These are phyloP conservation scores for Dactylorhiza incarnata DNA, from an alignment of 106 monocot species.

Conservation along the genomic window DNA sequence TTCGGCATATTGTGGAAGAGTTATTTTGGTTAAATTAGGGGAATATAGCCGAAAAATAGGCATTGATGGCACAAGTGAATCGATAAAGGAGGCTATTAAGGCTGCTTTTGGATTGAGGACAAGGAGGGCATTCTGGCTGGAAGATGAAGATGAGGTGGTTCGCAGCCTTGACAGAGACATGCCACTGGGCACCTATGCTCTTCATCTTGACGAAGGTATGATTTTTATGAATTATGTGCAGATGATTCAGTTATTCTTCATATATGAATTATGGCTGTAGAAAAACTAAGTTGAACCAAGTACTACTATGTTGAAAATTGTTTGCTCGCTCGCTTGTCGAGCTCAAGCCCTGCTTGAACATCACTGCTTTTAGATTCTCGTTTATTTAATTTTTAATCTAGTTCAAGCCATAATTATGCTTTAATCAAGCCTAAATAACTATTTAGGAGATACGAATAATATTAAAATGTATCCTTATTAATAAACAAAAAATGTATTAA, in stretches of 20 bases:
- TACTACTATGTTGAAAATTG: no score
- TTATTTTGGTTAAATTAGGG: conserved; percentile 76
- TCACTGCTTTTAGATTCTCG: no score
- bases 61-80: conserved; percentile 73
- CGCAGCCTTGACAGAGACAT: conserved; percentile 77
- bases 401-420: no score
- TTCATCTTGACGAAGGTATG: conserved; percentile 80
- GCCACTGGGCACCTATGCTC: conserved; percentile 72
- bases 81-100: conserved; percentile 85
- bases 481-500: no score
- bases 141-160: conserved; percentile 89
- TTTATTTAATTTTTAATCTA: no score
- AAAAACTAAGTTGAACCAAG: no score
- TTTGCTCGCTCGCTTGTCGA: no score
- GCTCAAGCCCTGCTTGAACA: no score
- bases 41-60: conserved; percentile 71
- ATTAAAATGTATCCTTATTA: no score
- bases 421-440: no score
- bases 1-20: conserved; percentile 57
- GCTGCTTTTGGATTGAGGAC: conserved; percentile 84
- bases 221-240: not conserved
- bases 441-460: no score
- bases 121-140: conserved; percentile 85
- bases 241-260: not conserved
- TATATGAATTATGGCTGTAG: not conserved